phyloP scores from a whole-genome alignment of 345 rosid species.

The Excoecaria cochinchinensis region DNA sequence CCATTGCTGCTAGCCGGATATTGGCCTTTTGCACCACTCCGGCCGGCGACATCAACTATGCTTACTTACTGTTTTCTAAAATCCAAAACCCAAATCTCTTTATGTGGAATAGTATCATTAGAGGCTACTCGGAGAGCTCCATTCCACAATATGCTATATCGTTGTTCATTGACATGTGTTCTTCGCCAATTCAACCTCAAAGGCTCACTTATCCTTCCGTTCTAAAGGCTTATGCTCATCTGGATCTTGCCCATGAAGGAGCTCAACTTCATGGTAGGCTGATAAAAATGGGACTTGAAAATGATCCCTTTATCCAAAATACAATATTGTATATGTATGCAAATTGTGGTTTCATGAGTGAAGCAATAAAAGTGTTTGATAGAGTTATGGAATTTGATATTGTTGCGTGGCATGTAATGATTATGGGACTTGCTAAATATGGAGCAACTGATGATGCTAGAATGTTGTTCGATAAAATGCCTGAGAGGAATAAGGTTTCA shows the following conservation, averaged over 20 bases:
- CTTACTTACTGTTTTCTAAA: conserved; percentile 49
- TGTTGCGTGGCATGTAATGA: conserved; percentile 74
- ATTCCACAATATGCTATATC: conserved; percentile 48
- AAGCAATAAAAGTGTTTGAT: conserved; percentile 50
- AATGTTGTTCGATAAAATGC: conserved; percentile 54
- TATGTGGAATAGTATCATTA: conserved; percentile 68
- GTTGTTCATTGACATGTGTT: conserved; percentile 54
- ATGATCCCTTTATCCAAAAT: conserved; percentile 55
- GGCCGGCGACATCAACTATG: conserved; percentile 61
- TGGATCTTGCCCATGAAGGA: conserved; percentile 52
- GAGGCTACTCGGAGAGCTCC: conserved; percentile 65
- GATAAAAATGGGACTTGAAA: conserved; percentile 59
- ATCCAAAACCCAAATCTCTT: conserved; percentile 49
- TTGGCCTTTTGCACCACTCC: conserved; percentile 62
- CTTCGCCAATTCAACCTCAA: conserved; percentile 45
- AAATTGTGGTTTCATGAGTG: conserved; percentile 52
- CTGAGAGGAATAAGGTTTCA: conserved; percentile 42
- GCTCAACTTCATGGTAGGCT: conserved; percentile 69
- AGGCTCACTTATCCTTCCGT: conserved; percentile 78
- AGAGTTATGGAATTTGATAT: conserved; percentile 41
- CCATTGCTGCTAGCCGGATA: conserved; percentile 58
- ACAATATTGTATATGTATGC: conserved; percentile 61
- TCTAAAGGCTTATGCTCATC: conserved; percentile 63
- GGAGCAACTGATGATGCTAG: conserved; percentile 56
- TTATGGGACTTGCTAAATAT: conserved; percentile 55